phyloP scores from a whole-genome alignment of 73 alveolate species.

The Stentor coeruleus region DNA sequence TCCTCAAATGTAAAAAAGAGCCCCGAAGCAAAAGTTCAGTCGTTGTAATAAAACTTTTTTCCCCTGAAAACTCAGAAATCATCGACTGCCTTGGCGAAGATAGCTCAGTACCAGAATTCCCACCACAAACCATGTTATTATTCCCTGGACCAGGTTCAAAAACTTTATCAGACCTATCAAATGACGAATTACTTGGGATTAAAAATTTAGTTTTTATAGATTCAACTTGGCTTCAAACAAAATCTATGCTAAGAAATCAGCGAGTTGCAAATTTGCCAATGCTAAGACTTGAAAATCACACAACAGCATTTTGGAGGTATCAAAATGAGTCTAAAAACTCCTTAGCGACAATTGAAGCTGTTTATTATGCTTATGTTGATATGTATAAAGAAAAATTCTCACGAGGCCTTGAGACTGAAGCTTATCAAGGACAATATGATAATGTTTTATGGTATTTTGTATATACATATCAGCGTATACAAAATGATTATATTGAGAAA shows the following conservation, averaged over 20 bases:
- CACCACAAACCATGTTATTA: slow-evolving; percentile 37
- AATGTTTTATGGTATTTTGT: slow-evolving; percentile 50
- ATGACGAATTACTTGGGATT: slow-evolving; percentile 48
- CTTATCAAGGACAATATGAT: slow-evolving; percentile 48
- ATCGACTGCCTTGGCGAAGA: slow-evolving; percentile 29
- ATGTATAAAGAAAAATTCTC: slow-evolving; percentile 33
- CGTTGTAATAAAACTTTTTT: slow-evolving; percentile 43
- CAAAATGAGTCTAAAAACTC: slow-evolving; percentile 44
- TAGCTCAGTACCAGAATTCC: slow-evolving; percentile 27
- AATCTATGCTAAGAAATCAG: slow-evolving; percentile 38
- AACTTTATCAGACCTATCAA: slow-evolving; percentile 32
- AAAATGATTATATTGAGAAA: slow-evolving; percentile 45
- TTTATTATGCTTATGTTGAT: slow-evolving; percentile 53
- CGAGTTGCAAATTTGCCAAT: slow-evolving; percentile 33
- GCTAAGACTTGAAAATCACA: slow-evolving; percentile 51
- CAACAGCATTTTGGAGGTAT: slow-evolving; percentile 66
- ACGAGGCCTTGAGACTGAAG: slow-evolving; percentile 23
- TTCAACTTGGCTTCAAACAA: slow-evolving; percentile 57
- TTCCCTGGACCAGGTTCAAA: slow-evolving; percentile 62
- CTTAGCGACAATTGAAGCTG: slow-evolving; percentile 61
- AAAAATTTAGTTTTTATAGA: slow-evolving; percentile 53
- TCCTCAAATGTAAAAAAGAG: slow-evolving; percentile 56
- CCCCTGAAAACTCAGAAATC: slow-evolving; percentile 47
- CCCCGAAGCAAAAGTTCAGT: slow-evolving; percentile 54
- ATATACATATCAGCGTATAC: slow-evolving; percentile 36